phyloP scores from a whole-genome alignment of 805 yeast species.

The Suhomyces xylopsoci region DNA sequence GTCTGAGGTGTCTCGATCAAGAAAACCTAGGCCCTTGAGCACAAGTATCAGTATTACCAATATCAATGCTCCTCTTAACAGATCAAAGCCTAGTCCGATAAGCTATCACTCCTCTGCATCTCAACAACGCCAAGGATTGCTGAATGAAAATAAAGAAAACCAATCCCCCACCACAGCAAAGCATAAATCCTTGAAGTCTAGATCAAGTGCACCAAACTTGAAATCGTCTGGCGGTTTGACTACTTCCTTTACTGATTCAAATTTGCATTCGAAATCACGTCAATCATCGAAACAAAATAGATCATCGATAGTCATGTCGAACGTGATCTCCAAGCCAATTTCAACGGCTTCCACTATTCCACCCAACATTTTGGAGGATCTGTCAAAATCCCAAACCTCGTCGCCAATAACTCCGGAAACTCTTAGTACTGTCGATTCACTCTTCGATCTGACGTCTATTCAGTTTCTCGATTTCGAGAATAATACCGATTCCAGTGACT shows the following conservation, averaged over 20 bases:
- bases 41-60: constrained; percentile 10
- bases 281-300: not conserved
- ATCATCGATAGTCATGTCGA: constrained; percentile 3
- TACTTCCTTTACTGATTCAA: not conserved
- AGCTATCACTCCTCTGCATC: constrained; percentile 1
- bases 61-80: not conserved
- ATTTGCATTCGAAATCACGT: not conserved
- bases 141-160: constrained; percentile 14
- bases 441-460: constrained; percentile 18
- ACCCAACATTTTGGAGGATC: constrained; percentile 2
- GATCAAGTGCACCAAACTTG: constrained; percentile 23
- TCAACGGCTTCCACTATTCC: constrained; percentile 4
- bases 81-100: not conserved
- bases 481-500: constrained; percentile 1
- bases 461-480: constrained; percentile 16
- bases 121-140: not conserved
- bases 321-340: constrained; percentile 2
- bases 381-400: constrained; percentile 1
- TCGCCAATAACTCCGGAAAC: constrained; percentile 13
- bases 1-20: not conserved
- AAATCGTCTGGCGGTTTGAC: not conserved
- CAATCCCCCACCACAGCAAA: not conserved
- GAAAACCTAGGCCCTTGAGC: constrained; percentile 14
- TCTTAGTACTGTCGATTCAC: constrained; percentile 13
- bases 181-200: constrained; percentile 13